Base-by-base conservation (phyloP, 2,329 filamentous ascomycete species). In the Stemphylium beticola region DNA sequence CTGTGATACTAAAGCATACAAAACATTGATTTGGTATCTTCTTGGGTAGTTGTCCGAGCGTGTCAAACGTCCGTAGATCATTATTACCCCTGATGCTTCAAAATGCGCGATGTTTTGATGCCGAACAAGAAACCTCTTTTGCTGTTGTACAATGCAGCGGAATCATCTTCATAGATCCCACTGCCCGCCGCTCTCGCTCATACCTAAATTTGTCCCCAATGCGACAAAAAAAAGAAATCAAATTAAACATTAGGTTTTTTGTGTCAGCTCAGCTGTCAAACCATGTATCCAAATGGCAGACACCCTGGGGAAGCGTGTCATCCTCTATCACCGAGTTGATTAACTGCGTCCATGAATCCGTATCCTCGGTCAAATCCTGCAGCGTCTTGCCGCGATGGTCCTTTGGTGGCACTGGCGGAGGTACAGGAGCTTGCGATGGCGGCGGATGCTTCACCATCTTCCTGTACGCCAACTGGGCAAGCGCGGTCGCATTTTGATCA, bases 401-500 rank as follows among this genome's bases (percentile, higher is more conserved):
- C 40, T 67, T 63, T 0, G 49, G 54, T 5, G 61, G 61, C 0
- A 65, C 59, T 17, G 57, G 60, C 2, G 59, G 57, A 4, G 55
- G 45, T 12, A n/a, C 15, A 2, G 36, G 26, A n/a, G 17, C 8
- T 10, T 34, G 17, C 22, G 62, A 61, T 12, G 53, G 53, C 18
- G 49, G 36, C 14, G 57, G 57, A 33, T 53, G 41, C 32, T 20
- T 49, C 7, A 57, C 51, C 6, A 66, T 60, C 20, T 57, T 61
- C 5, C 58, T 45, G 18, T 61, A 71, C 0, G 69, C 71, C 4
- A 69, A 24, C 14, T 56, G 53, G 3, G 62, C 71, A n/a, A 73
- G 43, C 6, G 52, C 40, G 7, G 52, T 54, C 2, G 61, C 60
- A 18, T 67, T 42, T 22, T 69, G 57, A 3, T 55, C 44, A 4